These are phyloP conservation scores for Zygoascus sp. DNA, from an alignment of 1,139 yeast species.

Conservation along the genomic window DNA sequence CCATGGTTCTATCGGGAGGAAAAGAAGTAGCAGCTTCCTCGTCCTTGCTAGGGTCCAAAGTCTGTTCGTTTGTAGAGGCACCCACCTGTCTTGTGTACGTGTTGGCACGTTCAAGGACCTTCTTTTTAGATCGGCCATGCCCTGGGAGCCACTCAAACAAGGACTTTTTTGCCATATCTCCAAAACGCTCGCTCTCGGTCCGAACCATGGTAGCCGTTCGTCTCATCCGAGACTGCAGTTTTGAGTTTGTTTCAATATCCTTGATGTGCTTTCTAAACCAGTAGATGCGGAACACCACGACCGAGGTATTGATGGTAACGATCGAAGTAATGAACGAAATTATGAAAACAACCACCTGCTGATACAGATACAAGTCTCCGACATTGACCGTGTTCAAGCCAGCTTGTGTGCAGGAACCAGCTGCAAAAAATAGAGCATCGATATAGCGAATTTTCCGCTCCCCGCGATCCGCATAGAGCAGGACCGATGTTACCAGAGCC, in stretches of 20 bases:
- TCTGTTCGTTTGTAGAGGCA: neutral
- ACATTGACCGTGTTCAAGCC: constrained; percentile 79
- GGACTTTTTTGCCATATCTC: neutral
- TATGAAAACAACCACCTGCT: constrained; percentile 50
- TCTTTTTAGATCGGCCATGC: neutral
- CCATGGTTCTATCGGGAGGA: constrained; percentile 17
- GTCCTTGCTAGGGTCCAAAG: constrained; percentile 1
- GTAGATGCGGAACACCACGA: constrained; percentile 75
- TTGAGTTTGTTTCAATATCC: constrained; percentile 69
- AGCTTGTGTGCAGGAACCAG: constrained; percentile 84
- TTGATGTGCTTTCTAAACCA: constrained; percentile 90
- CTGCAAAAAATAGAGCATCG: constrained; percentile 71
- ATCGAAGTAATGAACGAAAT: constrained; percentile 73
- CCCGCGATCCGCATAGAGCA: constrained; percentile 62
- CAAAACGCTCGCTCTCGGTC: constrained; percentile 30
- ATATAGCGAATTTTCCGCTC: constrained; percentile 53
- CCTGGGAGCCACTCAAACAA: constrained; percentile 5
- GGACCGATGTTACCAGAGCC: constrained; percentile 58
- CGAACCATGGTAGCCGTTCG: constrained; percentile 69
- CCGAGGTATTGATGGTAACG: constrained; percentile 76
- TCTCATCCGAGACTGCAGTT: constrained; percentile 71
- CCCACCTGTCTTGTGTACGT: neutral
- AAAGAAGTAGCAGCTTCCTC: constrained; percentile 7
- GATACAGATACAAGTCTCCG: constrained; percentile 61
- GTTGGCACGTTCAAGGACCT: constrained; percentile 5